Percentiles rank a stretch among this genome's conserved stretches.
These are phyloP conservation scores for Nigrospora sphaerica DNA, from an alignment of 2,329 filamentous ascomycete species.

Conservation along the genomic window DNA sequence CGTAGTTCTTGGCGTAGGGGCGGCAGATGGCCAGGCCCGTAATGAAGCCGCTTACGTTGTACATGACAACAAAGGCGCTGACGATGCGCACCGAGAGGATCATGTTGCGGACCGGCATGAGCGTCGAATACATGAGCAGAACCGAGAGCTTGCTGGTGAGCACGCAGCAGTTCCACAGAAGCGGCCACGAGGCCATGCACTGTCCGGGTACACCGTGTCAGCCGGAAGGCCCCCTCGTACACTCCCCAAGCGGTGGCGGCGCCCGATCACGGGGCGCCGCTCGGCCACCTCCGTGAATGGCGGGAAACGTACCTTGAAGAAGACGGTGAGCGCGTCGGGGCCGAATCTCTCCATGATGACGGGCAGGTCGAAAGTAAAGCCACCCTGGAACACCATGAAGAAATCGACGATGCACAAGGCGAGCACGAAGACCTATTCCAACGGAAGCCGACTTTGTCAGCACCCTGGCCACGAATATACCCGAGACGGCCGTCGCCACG, in stretches of 20 bases:
- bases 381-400: conserved; percentile 5
- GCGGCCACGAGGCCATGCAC: conserved; percentile 3
- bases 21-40: conserved; percentile 2
- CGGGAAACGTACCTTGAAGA: conserved; percentile 2
- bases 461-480: neutral
- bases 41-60: conserved; percentile 2
- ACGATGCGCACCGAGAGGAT: neutral
- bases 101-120: conserved; percentile 5
- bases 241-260: too few relatives aligned
- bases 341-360: conserved; percentile 1
- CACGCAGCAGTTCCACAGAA: conserved; percentile 4
- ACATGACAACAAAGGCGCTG: neutral
- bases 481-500: neutral
- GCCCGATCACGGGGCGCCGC: too few relatives aligned
- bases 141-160: conserved; percentile 4
- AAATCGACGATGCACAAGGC: conserved; percentile 2
- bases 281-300: neutral
- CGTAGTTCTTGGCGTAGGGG: neutral
- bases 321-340: neutral
- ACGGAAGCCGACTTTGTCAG: too few relatives aligned
- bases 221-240: too few relatives aligned
- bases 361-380: neutral
- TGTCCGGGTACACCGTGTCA: neutral
- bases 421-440: conserved; percentile 1
- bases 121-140: conserved; percentile 3